Evolutionary conservation across 768 basidiomycete species (phyloP).

Genomic region (Lentinula detonsa): DNA sequence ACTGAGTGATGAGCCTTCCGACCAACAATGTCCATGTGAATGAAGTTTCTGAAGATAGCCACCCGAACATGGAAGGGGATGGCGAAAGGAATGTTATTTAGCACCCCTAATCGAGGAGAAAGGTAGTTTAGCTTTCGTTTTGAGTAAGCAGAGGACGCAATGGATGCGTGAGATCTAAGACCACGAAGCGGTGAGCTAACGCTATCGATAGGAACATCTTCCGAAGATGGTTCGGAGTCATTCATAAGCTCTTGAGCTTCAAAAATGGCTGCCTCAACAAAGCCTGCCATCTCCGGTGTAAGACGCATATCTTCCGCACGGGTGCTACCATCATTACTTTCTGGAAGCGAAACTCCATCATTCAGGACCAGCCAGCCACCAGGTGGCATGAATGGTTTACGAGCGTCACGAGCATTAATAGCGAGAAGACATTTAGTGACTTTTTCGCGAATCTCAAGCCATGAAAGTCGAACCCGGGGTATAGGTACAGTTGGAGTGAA

Average conservation of each 20-base stretch:
- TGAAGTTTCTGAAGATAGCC: constrained; percentile 81
- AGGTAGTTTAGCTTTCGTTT: constrained; percentile 72
- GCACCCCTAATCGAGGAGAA: constrained; percentile 80
- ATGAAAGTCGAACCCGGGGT: constrained; percentile 34
- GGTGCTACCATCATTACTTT: not conserved
- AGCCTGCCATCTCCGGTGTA: constrained; percentile 55
- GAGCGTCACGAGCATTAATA: constrained; percentile 85
- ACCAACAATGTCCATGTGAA: constrained; percentile 25
- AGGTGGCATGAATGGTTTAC: constrained; percentile 74
- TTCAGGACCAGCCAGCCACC: constrained; percentile 80
- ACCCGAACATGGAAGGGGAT: constrained; percentile 93
- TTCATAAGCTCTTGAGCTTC: constrained; percentile 55
- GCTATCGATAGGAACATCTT: not conserved
- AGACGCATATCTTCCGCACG: not conserved
- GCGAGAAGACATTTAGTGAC: constrained; percentile 74
- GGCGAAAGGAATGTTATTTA: constrained; percentile 94
- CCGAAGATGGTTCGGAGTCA: not conserved
- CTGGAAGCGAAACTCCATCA: constrained; percentile 10
- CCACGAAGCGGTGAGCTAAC: not conserved
- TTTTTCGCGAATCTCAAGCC: constrained; percentile 69
- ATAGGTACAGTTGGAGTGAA: constrained; percentile 35
- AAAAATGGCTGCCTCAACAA: constrained; percentile 80
- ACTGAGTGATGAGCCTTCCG: not conserved
- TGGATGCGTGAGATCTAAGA: not conserved
- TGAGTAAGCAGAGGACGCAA: not conserved